phyloP scores from a whole-genome alignment of 306 rosid species.

The Dalbergia cochinchinensis region DNA sequence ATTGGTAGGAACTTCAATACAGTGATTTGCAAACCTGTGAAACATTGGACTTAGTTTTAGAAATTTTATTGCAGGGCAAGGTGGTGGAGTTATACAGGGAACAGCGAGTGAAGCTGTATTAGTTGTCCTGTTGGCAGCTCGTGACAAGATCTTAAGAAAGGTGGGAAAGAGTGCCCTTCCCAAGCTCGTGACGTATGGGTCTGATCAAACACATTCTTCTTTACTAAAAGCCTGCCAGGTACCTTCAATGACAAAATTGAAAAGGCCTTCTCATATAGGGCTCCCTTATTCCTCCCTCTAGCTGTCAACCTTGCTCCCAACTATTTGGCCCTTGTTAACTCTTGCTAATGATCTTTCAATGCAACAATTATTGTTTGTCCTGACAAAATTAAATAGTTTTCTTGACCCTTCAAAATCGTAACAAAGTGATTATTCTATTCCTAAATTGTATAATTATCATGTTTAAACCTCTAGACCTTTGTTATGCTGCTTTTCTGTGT shows the following conservation, averaged over 20 bases:
- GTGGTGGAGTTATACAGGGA: conserved; percentile 98
- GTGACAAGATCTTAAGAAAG: conserved; percentile 68
- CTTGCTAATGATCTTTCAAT: conserved; percentile 3
- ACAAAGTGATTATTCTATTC: not conserved
- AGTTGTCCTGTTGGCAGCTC: conserved; percentile 95
- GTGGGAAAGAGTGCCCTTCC: conserved; percentile 68
- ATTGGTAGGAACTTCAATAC: conserved; percentile 14
- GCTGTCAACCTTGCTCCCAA: conserved; percentile 15
- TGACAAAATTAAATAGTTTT: not conserved
- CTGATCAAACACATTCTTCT: conserved; percentile 89
- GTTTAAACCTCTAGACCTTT: conserved; percentile 29
- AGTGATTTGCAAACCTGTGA: conserved; percentile 28
- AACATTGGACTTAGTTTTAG: conserved; percentile 36
- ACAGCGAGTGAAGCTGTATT: conserved; percentile 96
- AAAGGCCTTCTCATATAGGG: conserved; percentile 26
- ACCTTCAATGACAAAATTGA: conserved; percentile 36
- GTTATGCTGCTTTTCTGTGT: not conserved
- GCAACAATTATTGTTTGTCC: not conserved
- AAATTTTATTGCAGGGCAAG: conserved; percentile 69
- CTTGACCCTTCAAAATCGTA: not conserved
- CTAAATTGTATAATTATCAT: conserved; percentile 7
- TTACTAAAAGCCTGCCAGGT: conserved; percentile 95
- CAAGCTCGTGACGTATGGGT: conserved; percentile 86
- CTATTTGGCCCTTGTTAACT: conserved; percentile 7
- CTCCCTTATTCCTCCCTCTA: conserved; percentile 14